A percentile compares a stretch with the other conserved stretches of the same genome.
phyloP scores from a whole-genome alignment of 1,139 yeast species.

The Hyphopichia wangnamkhiaoensis region DNA sequence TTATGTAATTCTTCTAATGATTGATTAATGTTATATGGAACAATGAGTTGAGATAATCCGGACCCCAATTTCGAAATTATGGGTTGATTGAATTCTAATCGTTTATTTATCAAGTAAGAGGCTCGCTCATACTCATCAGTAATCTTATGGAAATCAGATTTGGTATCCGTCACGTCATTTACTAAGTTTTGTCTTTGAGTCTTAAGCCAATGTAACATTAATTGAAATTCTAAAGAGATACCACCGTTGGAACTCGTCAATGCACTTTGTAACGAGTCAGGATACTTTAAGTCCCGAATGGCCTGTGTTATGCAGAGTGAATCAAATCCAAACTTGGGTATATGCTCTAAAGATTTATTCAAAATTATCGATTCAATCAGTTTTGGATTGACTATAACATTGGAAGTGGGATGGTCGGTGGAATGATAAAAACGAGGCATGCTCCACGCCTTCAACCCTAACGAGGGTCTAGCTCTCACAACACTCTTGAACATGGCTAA shows the following conservation, averaged over 20 bases:
- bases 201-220: constrained; percentile 47
- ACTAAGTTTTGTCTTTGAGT: constrained; percentile 35
- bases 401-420: constrained; percentile 35
- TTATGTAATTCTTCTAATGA: constrained; percentile 70
- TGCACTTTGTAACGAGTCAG: constrained; percentile 66
- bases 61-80: constrained; percentile 43
- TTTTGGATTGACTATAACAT: constrained; percentile 29
- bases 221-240: constrained; percentile 44
- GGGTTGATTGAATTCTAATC: constrained; percentile 66
- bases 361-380: constrained; percentile 37
- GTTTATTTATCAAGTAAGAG: constrained; percentile 51
- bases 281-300: constrained; percentile 58
- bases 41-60: constrained; percentile 55
- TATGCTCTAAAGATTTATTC: constrained; percentile 42
- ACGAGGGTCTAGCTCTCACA: neutral
- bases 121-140: constrained; percentile 61
- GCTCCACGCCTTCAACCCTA: neutral
- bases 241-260: constrained; percentile 35
- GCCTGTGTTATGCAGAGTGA: constrained; percentile 62
- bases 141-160: constrained; percentile 26
- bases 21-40: constrained; percentile 51
- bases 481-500: neutral
- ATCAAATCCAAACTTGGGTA: constrained; percentile 73
- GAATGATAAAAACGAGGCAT: constrained; percentile 30
- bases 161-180: constrained; percentile 28